A percentile compares a stretch with the other conserved stretches of the same genome.
These are phyloP conservation scores for Platanus orientalis DNA, from an alignment of 164 flowering plant genomes.

Conservation along the genomic window DNA sequence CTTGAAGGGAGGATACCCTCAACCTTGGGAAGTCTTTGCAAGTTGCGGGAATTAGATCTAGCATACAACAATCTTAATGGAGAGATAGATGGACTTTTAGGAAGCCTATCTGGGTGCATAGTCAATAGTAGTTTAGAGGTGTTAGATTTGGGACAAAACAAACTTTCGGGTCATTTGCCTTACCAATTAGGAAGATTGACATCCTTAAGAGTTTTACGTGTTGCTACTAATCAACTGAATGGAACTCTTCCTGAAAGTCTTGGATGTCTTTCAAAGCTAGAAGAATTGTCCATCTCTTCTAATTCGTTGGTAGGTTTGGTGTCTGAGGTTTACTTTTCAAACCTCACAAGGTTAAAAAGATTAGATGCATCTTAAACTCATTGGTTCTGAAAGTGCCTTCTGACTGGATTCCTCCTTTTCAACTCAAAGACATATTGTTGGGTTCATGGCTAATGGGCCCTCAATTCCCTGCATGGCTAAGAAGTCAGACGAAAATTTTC, in stretches of 20 bases:
- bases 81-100: too few species aligned
- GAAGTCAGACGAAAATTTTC: not conserved
- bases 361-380: constrained; percentile 14
- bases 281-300: not conserved
- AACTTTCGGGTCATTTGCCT: not conserved
- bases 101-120: too few species aligned
- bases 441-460: constrained; percentile 20
- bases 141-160: too few species aligned
- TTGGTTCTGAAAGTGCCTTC: constrained; percentile 7
- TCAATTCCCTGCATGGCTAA: constrained; percentile 11
- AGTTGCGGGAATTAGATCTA: not conserved
- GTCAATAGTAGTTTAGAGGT: too few species aligned
- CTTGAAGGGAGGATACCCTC: not conserved
- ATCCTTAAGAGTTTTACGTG: not conserved
- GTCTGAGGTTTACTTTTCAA: constrained; percentile 18
- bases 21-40: not conserved
- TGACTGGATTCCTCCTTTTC: constrained; percentile 28
- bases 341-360: constrained; percentile 10
- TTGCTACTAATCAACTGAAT: too few species aligned
- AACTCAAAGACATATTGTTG: not conserved
- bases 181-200: not conserved
- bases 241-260: not conserved
- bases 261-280: not conserved
- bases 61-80: too few species aligned
- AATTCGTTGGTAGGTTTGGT: not conserved